phyloP scores from a whole-genome alignment of 208 protist species.

The Acanthamoeba polyphaga region DNA sequence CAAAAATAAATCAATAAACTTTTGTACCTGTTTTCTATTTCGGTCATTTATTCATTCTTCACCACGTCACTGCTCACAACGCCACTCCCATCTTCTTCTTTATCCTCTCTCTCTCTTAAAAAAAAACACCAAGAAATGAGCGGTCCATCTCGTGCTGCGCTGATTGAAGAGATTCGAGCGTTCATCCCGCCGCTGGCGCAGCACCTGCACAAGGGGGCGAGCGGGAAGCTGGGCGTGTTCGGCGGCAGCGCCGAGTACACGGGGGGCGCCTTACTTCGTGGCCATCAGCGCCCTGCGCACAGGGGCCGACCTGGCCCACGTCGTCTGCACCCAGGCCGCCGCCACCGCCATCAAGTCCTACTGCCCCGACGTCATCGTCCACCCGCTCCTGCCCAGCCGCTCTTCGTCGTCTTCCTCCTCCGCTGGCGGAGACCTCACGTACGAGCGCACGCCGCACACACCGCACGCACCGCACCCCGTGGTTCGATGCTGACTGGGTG shows the following conservation, averaged over 20 bases:
- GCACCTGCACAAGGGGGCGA: constrained; percentile 86
- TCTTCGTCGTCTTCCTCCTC: background rate
- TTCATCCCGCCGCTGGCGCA: constrained; percentile 79
- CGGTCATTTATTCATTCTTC: too few relatives aligned
- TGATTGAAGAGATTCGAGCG: constrained; percentile 31
- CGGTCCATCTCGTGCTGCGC: background rate
- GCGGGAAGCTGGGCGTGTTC: constrained; percentile 89
- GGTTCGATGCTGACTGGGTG: background rate
- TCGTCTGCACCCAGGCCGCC: constrained; percentile 89
- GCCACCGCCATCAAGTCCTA: constrained; percentile 91
- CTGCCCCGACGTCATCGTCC: constrained; percentile 92
- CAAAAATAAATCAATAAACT: background rate
- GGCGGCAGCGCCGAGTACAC: constrained; percentile 92
- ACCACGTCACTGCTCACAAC: too few relatives aligned
- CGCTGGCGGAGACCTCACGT: constrained; percentile 33
- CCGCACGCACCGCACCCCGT: background rate
- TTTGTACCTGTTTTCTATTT: too few relatives aligned
- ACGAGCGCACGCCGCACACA: background rate
- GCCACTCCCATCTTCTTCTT: too few relatives aligned
- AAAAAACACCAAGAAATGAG: background rate
- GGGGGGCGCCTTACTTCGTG: constrained; percentile 92
- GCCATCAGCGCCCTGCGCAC: constrained; percentile 84
- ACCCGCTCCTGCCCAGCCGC: constrained; percentile 81
- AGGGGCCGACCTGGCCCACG: constrained; percentile 89
- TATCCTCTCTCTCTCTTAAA: too few relatives aligned